Evolutionary conservation across 352 stramenopile species (phyloP).

Genomic region (Phytophthora syringae): DNA sequence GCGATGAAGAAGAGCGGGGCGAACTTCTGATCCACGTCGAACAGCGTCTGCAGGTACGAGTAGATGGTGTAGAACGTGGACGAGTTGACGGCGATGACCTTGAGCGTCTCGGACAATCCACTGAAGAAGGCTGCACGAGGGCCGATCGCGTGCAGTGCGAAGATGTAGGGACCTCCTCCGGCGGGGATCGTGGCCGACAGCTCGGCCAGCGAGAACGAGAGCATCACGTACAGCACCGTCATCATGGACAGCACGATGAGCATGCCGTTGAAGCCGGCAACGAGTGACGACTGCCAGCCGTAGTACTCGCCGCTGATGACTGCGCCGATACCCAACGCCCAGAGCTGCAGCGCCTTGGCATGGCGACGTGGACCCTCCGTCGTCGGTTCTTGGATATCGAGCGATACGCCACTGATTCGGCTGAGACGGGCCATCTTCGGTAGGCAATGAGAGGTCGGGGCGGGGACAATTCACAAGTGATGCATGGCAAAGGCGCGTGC

Average conservation of each 20-base stretch:
- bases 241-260: slow-evolving; percentile 62
- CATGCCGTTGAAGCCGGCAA: slow-evolving; percentile 62
- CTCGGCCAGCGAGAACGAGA: slow-evolving; percentile 73
- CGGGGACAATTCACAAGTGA: slow-evolving; percentile 29
- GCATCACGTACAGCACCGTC: slow-evolving; percentile 64
- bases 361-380: slow-evolving; percentile 39
- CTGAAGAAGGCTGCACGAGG: slow-evolving; percentile 40
- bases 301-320: slow-evolving; percentile 57
- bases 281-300: slow-evolving; percentile 64
- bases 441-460: neutral
- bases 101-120: slow-evolving; percentile 56
- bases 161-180: slow-evolving; percentile 66
- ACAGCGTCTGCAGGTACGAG: slow-evolving; percentile 52
- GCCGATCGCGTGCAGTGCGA: slow-evolving; percentile 61
- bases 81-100: slow-evolving; percentile 63
- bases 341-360: slow-evolving; percentile 60
- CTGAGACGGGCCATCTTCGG: slow-evolving; percentile 30
- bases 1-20: slow-evolving; percentile 51
- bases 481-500: neutral
- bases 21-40: slow-evolving; percentile 43
- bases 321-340: slow-evolving; percentile 56
- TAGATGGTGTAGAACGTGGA: slow-evolving; percentile 53
- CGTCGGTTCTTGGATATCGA: slow-evolving; percentile 32
- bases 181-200: slow-evolving; percentile 60
- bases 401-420: slow-evolving; percentile 26